Base-by-base conservation (phyloP, 306 rosid species). In the Cucurbita maxima region DNA sequence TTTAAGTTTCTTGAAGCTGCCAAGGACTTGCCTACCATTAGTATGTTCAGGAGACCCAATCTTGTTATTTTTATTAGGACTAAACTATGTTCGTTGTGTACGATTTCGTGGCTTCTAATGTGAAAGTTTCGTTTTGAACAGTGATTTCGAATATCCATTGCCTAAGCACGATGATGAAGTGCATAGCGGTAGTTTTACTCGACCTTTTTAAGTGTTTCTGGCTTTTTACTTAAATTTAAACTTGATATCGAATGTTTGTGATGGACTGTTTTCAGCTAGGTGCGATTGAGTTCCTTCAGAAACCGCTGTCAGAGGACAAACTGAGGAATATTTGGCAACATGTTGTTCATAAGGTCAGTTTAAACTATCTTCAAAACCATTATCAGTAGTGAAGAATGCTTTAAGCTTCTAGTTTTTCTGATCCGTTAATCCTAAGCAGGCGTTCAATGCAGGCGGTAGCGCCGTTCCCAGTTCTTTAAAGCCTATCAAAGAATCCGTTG, bases 281-380 rank as follows among this genome's bases (percentile, higher is more conserved):
- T 12, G 99, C 96, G 48, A 96, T 91, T 60, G 99, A 91, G 83
- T 91, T 91, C 83, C 84, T 95, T 59, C 80, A 25, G 44, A 95
- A 95, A 84, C 99, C 99, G 10, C 89, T 95, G 52, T 91, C 93
- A 0, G 97, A 91, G 71, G 99, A 91, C 58, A 95, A 91, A 82
- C 90, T 95, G 41, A 86, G 84, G 89, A 89, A 95, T 76, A 87
- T 95, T 74, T 95, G 99, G 99, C 99, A 95, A 90, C 99, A 95
- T 83, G 99, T 91, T 54, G 96, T 91, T 85, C 99, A 91, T 80
- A 95, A 91, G 99, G 99, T 95, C 54, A 51, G 91, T 79, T 22
- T 50, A 14, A 22, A 69, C 73, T 3, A 25, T 47, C 25, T 69
- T 7, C 43, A 7, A 12, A 15, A 15, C 41, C 4, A 18, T 41